Conservation (phyloP, 768 basidiomycete species). For the Boletus rex-veris region DNA sequence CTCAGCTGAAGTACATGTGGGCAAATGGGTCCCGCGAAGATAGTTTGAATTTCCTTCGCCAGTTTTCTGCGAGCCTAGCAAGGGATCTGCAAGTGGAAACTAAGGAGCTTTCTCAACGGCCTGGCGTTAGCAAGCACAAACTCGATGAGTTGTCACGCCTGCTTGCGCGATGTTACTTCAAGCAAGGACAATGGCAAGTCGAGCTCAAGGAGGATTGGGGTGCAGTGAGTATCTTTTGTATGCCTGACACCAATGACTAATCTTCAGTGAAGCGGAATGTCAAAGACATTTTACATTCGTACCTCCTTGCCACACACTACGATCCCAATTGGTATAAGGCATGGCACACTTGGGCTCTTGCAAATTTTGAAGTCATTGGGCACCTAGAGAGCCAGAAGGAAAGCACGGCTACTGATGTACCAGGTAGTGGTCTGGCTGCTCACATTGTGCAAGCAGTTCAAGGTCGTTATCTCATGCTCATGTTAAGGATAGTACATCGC, state of each 20-base stretch:
- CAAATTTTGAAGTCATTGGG: conserved; percentile 91
- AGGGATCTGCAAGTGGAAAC: conserved; percentile 67
- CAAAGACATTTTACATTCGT: conserved; percentile 79
- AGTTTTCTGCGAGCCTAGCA: conserved; percentile 74
- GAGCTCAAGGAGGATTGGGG: conserved; percentile 78
- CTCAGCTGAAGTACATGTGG: conserved; percentile 96
- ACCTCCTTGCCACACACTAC: conserved; percentile 83
- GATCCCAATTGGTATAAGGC: conserved; percentile 99
- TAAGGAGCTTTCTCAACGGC: conserved; percentile 48
- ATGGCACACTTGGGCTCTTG: conserved; percentile 98
- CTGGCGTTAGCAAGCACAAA: conserved; percentile 55
- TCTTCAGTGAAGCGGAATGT: conserved; percentile 59
- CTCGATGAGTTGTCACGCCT: conserved; percentile 73
- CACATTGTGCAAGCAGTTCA: conserved; percentile 93
- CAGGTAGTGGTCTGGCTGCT: conserved; percentile 60
- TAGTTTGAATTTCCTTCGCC: conserved; percentile 76
- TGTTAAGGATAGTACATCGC: conserved; percentile 2
- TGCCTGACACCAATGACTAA: conserved; percentile 9
- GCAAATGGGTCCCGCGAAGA: conserved; percentile 75
- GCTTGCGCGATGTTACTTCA: conserved; percentile 95
- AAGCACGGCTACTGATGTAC: conserved; percentile 52
- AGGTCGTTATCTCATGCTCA: conserved; percentile 42
- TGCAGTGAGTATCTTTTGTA: conserved; percentile 46
- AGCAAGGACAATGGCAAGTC: conserved; percentile 92
- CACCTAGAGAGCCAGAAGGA: conserved; percentile 69